phyloP scores from a whole-genome alignment of 768 basidiomycete species.

The Trametes cingulata region DNA sequence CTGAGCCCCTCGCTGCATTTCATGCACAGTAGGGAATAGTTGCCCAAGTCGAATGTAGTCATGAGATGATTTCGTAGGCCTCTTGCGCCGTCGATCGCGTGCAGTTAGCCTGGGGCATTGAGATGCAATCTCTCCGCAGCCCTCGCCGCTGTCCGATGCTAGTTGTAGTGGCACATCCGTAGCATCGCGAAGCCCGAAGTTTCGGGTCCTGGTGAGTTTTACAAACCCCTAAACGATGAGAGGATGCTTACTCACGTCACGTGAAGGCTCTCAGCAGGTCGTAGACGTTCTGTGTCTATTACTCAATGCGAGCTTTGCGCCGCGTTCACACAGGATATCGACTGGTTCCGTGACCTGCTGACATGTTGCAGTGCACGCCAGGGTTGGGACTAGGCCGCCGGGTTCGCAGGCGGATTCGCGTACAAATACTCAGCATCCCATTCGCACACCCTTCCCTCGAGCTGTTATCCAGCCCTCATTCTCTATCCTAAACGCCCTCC shows the following conservation, averaged over 20 bases:
- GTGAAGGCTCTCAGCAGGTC: conserved; percentile 12
- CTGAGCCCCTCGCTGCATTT: background rate
- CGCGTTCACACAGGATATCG: conserved; percentile 11
- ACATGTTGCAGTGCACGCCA: conserved; percentile 1
- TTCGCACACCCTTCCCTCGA: conserved; percentile 9
- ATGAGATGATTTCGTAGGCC: background rate
- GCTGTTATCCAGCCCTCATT: conserved; percentile 9
- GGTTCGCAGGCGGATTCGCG: background rate
- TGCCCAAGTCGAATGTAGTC: background rate
- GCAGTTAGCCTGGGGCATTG: background rate
- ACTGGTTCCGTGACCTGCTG: conserved; percentile 17
- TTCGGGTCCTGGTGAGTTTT: conserved; percentile 14
- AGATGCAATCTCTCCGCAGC: conserved; percentile 3
- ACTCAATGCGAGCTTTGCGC: conserved; percentile 10
- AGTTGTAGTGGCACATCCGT: background rate
- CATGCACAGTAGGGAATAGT: too few relatives aligned
- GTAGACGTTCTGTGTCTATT: conserved; percentile 17
- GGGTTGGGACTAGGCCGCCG: conserved; percentile 7
- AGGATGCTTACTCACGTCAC: conserved; percentile 19
- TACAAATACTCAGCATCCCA: conserved; percentile 20
- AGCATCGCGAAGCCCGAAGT: conserved; percentile 11
- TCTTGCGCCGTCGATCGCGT: background rate
- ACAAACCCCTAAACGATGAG: conserved; percentile 18
- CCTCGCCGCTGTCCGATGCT: background rate
- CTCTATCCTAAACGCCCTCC: conserved; percentile 1